Conservation (phyloP, 2,329 filamentous ascomycete species). For the Neopestalotiopsis sp. region DNA sequence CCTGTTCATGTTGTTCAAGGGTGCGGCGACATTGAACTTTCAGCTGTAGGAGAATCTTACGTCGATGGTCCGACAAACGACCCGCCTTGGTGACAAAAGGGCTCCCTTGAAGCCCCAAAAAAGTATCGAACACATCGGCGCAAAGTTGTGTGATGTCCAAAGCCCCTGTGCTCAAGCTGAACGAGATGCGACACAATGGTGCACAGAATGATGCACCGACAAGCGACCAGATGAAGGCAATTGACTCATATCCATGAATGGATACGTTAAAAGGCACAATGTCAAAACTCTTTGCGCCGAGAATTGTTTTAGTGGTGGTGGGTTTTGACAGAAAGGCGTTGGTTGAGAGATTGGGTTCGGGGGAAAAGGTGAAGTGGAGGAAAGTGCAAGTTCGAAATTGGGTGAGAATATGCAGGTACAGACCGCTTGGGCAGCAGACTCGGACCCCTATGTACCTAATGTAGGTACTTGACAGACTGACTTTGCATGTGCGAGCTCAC, state of each 20-base stretch:
- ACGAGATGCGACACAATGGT: not conserved
- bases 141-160: not conserved
- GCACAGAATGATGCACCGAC: not conserved
- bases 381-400: not conserved
- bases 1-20: too few species aligned
- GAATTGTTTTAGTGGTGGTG: not conserved
- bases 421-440: not conserved
- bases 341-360: not conserved
- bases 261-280: not conserved
- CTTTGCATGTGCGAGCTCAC: too few species aligned
- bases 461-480: too few species aligned
- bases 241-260: not conserved
- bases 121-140: not conserved
- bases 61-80: too few species aligned
- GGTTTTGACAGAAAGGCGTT: not conserved
- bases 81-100: too few species aligned
- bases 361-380: not conserved
- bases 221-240: not conserved
- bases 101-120: too few species aligned
- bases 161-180: not conserved
- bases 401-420: constrained; percentile 1
- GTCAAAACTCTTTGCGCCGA: not conserved
- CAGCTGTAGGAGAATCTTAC: too few species aligned
- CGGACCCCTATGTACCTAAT: too few species aligned
- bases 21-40: too few species aligned